These are phyloP conservation scores for Gilbertella persicaria DNA, from an alignment of 371 early-diverging fungal species.

Conservation along the genomic window DNA sequence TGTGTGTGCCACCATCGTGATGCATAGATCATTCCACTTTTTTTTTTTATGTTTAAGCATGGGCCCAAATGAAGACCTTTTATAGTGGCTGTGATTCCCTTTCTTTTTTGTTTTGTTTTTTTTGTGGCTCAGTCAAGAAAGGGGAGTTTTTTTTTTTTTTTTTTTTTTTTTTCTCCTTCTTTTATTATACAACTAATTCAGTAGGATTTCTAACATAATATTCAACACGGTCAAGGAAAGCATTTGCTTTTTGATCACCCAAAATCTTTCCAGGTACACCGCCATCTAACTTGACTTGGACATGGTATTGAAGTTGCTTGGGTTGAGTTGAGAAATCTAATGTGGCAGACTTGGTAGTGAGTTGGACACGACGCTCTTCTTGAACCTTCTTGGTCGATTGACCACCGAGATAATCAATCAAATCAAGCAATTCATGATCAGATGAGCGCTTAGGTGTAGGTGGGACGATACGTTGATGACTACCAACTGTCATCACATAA, in stretches of 20 bases:
- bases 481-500: slow-evolving; percentile 34
- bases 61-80: too few species aligned
- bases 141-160: too few species aligned
- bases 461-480: slow-evolving; percentile 13
- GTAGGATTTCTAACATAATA: slow-evolving; percentile 49
- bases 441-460: slow-evolving; percentile 9
- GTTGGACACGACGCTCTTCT: slow-evolving; percentile 18
- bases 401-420: slow-evolving; percentile 44
- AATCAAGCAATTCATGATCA: slow-evolving; percentile 35
- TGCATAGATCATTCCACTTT: too few species aligned
- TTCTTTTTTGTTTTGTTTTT: too few species aligned
- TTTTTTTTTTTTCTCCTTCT: too few species aligned
- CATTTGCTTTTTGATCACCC: slow-evolving; percentile 37
- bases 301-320: slow-evolving; percentile 16
- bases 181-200: slow-evolving; percentile 29
- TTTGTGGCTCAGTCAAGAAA: too few species aligned
- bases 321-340: slow-evolving; percentile 22
- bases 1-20: too few species aligned
- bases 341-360: slow-evolving; percentile 20
- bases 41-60: too few species aligned
- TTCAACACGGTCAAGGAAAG: slow-evolving; percentile 52
- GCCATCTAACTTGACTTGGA: slow-evolving; percentile 45
- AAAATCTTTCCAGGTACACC: slow-evolving; percentile 36
- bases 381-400: slow-evolving; percentile 5
- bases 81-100: too few species aligned